Conservation (phyloP, 192 early-diverging fungal genomes). For the Pecoramyces ruminantium region DNA sequence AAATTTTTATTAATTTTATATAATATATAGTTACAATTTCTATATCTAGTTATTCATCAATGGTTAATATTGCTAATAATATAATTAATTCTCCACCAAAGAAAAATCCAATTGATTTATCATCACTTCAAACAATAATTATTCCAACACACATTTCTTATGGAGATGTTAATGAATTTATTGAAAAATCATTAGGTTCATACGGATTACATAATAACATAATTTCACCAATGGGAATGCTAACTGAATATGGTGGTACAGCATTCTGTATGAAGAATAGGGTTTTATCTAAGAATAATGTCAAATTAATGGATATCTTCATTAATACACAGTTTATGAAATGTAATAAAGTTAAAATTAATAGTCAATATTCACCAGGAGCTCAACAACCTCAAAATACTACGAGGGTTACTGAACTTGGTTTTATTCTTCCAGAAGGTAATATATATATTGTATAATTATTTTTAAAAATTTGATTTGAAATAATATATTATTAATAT, state of each 20-base stretch:
- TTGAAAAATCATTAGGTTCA: constrained; percentile 2
- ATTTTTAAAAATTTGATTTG: no score
- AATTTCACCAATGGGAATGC: constrained; percentile 41
- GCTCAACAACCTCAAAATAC: background rate
- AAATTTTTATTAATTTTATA: constrained; percentile 2
- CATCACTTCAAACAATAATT: constrained; percentile 37
- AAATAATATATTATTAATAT: constrained; percentile 38
- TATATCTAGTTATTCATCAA: background rate
- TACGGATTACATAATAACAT: constrained; percentile 18
- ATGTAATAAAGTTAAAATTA: background rate
- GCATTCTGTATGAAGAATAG: constrained; percentile 53
- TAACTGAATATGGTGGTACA: constrained; percentile 62
- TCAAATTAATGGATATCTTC: background rate
- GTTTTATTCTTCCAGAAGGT: constrained; percentile 52
- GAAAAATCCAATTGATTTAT: constrained; percentile 32
- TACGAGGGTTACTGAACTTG: constrained; percentile 30
- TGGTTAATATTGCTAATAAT: constrained; percentile 1
- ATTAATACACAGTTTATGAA: background rate
- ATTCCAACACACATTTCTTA: constrained; percentile 50
- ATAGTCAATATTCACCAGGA: background rate
- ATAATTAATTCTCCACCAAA: constrained; percentile 27
- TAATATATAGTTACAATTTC: background rate
- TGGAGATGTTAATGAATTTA: constrained; percentile 26
- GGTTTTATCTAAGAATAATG: constrained; percentile 10
- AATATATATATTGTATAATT: no score